Base-by-base conservation (phyloP, 352 stramenopile species). In the Phytopythium ostracodes region DNA sequence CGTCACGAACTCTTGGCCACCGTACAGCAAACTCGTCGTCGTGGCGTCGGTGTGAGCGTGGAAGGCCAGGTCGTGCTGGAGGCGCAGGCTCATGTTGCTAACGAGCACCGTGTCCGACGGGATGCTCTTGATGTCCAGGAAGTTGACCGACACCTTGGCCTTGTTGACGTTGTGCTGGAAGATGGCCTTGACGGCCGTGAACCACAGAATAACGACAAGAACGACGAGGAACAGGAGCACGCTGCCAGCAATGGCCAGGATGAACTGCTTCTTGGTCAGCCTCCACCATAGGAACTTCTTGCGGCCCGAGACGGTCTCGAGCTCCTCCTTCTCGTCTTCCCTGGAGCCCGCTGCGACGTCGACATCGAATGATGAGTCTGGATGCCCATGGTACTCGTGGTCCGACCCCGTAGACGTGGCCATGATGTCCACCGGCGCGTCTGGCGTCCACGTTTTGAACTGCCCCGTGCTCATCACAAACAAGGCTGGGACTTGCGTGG, bases 151-250 rank as follows among this genome's bases (percentile, higher is more conserved):
- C 59, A 91, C 64, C 36, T 77, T 47, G 56, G 88, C 80, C 43
- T 87, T 73, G 66, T 91, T 62, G 44, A 77, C 70, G 55, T 81
- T 79, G 49, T 72, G 66, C 63, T 91, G 79, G 70, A 88, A 87
- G 15, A 89, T 63, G 31, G 67, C 67, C 46, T 81, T 75, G 43
- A 89, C 67, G 31, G 72, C 73, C 56, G 87, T 74, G 64, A 84
- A 87, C 66, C 65, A 76, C 52, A 56, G 59, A 12, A 91, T 68
- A 47, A 87, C 67, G 33, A 91, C 38, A 24, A 91, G 60, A 20
- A 86, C 57, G n/a, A 76, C 66, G 12, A 71, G 64, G 29, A 87
- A 6, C 10, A 76, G 51, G 4, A 76, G 9, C 2, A 87, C 51
- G 22, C 84, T 64, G 31, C 29, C 72, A 11, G 83, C 44, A 49